Evolutionary conservation across 257 asterid genomes (phyloP), one percentile per base, ranked within the genome.

Genomic region (Haberlea rhodopensis): DNA sequence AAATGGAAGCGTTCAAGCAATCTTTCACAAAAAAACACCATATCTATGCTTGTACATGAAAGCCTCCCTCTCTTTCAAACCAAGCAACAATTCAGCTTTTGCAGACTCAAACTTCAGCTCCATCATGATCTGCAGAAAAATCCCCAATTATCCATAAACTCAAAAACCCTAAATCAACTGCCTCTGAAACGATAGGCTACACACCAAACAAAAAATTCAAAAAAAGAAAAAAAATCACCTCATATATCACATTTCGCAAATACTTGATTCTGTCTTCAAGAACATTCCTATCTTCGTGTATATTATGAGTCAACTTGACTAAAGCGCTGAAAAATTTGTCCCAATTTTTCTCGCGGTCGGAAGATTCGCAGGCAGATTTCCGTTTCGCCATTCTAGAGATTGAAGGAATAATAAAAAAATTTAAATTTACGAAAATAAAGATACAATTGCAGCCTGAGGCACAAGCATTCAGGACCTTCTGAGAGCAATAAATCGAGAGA

Each of bases 1-100:
- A n/a, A n/a, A n/a, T n/a, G n/a, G n/a, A 32, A 26, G 11, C 13
- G 28, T 6, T 31, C 18, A 16, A 25, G 6, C 3, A 10, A 28
- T 59, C 6, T 15, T 18, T 62, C 55, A 60, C 8, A 29, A 6
- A 40, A 32, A 19, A 60, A 77, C 85, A 92, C 97, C 99, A 70
- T 74, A 71, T 77, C 83, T 85, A 40, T 72, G 76, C 80, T 81
- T 81, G 76, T 65, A 86, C 32, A 78, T 46, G 34, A 63, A 56
- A 49, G 87, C 83, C 54, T 87, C 95, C 62, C 82, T 80, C 29
- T 77, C 80, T 79, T 82, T 85, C 75, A 80, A 70, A 48, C 94
- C 90, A 67, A 82, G 64, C 62, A 77, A 0, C 20, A 77, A 29
- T 49, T 85, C 86, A 21, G 78, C 67, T 75, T 82, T 85, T 57